phyloP scores from a whole-genome alignment of 1,139 yeast species.

The Suhomyces choctaworum region DNA sequence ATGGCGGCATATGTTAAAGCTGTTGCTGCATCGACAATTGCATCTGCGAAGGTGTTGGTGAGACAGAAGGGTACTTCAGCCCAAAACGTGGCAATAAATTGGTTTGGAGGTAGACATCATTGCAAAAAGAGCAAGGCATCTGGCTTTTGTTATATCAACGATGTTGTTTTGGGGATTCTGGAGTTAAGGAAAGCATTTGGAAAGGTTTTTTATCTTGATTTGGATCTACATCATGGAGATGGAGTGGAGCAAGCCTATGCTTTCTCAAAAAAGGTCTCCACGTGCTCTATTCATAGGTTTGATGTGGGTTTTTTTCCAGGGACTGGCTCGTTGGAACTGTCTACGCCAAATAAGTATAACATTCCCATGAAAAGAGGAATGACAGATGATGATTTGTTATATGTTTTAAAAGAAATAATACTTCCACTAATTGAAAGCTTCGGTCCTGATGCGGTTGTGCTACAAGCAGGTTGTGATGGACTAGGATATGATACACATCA shows the following conservation, averaged over 20 bases:
- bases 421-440: conserved; percentile 41
- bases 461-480: conserved; percentile 78
- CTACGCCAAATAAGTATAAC: conserved; percentile 43
- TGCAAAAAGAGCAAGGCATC: conserved; percentile 55
- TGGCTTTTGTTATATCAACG: conserved; percentile 78
- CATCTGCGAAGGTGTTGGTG: conserved; percentile 43
- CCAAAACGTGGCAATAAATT: conserved; percentile 54
- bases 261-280: conserved; percentile 55
- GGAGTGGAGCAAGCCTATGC: conserved; percentile 72
- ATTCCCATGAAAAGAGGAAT: conserved; percentile 62
- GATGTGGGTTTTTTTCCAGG: conserved; percentile 77
- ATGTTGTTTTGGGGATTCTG: conserved; percentile 56
- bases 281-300: conserved; percentile 63
- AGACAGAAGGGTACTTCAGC: conserved; percentile 8
- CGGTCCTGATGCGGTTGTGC: conserved; percentile 54
- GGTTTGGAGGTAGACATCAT: conserved; percentile 85
- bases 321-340: conserved; percentile 47
- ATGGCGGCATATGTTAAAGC: conserved; percentile 51
- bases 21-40: conserved; percentile 60
- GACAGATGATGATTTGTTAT: conserved; percentile 42
- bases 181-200: conserved; percentile 45
- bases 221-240: conserved; percentile 80
- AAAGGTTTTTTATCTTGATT: conserved; percentile 62
- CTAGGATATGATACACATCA: conserved; percentile 52
- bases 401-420: conserved; percentile 43